phyloP scores from a whole-genome alignment of 192 early-diverging fungal species.

The Entomortierella chlamydospora region DNA sequence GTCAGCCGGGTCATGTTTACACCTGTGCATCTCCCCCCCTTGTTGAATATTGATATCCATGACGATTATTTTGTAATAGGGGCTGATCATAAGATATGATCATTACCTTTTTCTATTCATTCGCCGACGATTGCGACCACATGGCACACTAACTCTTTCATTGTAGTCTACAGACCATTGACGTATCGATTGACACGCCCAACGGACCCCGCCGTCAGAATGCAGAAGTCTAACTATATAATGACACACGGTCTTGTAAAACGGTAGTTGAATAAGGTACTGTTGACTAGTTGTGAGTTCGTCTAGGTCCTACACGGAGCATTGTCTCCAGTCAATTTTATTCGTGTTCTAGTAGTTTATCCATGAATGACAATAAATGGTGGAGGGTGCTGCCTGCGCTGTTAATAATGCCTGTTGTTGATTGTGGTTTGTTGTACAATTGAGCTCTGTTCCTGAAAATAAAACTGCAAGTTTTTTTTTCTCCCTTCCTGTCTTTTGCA shows the following conservation, averaged over 20 bases:
- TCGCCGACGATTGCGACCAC: background rate
- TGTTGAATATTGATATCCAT: background rate
- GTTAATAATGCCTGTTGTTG: background rate
- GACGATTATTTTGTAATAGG: slow-evolving; percentile 17
- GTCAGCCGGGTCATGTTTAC: slow-evolving; percentile 2
- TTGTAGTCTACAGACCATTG: too few relatives aligned
- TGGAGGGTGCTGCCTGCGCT: too few relatives aligned
- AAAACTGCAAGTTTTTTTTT: background rate
- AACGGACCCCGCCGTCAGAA: too few relatives aligned
- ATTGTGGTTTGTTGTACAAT: slow-evolving; percentile 9
- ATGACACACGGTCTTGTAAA: too few relatives aligned
- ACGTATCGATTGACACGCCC: too few relatives aligned
- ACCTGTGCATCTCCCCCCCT: background rate
- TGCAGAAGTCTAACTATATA: too few relatives aligned
- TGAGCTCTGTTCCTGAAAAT: background rate
- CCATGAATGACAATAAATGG: background rate
- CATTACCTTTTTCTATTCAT: background rate
- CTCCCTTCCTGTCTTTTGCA: background rate
- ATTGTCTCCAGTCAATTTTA: too few relatives aligned
- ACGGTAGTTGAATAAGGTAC: too few relatives aligned
- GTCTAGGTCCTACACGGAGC: too few relatives aligned
- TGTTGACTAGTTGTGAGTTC: too few relatives aligned
- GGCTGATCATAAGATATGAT: slow-evolving; percentile 13
- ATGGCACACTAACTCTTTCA: background rate
- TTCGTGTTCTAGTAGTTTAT: background rate